These are phyloP conservation scores for Echites panduratus DNA, from an alignment of 257 asterid species.

Conservation along the genomic window DNA sequence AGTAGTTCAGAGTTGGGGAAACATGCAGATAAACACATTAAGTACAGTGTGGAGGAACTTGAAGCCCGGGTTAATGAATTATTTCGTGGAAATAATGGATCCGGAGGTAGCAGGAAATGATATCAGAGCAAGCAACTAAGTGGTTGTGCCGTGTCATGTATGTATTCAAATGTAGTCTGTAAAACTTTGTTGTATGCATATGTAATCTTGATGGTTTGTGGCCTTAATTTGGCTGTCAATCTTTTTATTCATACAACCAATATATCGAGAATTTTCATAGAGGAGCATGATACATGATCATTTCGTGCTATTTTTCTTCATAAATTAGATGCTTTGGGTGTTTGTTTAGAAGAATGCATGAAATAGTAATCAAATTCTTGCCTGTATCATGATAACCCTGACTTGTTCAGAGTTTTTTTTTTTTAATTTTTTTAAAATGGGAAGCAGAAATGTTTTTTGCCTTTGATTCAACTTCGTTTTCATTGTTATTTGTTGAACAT, in stretches of 20 bases:
- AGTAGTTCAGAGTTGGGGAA: slow-evolving; percentile 44
- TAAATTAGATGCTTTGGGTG: not conserved
- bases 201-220: slow-evolving; percentile 1
- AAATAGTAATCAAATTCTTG: not conserved
- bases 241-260: not conserved
- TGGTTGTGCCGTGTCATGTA: slow-evolving; percentile 30
- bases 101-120: slow-evolving; percentile 57
- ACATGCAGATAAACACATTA: slow-evolving; percentile 63
- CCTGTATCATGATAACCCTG: not conserved
- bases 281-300: not conserved
- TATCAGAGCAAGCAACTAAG: slow-evolving; percentile 23
- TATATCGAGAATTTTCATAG: not conserved
- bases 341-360: not conserved
- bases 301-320: not conserved
- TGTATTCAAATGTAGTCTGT: slow-evolving; percentile 24
- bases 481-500: not conserved
- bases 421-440: too few relatives aligned
- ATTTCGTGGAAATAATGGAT: slow-evolving; percentile 44
- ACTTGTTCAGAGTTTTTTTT: not conserved
- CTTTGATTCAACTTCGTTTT: not conserved
- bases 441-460: not conserved
- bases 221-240: slow-evolving; percentile 7
- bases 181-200: slow-evolving; percentile 14
- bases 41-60: slow-evolving; percentile 65
- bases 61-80: slow-evolving; percentile 61